Evolutionary conservation across 2,329 filamentous ascomycete genomes (phyloP).

Genomic region (Geosmithia flava): DNA sequence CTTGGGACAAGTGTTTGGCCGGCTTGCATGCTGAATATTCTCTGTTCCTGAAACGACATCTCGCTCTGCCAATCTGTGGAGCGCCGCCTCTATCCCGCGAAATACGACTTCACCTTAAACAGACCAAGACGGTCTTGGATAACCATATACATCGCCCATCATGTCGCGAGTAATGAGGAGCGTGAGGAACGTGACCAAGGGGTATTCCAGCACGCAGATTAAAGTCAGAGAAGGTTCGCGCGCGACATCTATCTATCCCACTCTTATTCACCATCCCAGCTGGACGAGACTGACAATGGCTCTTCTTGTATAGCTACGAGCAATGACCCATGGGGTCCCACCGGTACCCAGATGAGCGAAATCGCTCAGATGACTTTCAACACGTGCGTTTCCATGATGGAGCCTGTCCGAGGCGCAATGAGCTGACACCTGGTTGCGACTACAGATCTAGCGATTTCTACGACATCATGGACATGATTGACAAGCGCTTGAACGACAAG

Average conservation of each 20-base stretch:
- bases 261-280: background rate
- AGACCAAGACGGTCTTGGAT: no score
- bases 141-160: conserved; percentile 14
- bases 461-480: conserved; percentile 99
- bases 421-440: conserved; percentile 1
- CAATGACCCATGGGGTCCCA: conserved; percentile 97
- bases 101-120: background rate
- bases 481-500: conserved; percentile 97
- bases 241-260: background rate
- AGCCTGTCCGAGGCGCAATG: background rate
- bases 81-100: background rate
- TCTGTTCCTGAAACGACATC: background rate
- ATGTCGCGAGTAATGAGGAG: conserved; percentile 98
- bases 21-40: background rate
- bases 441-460: conserved; percentile 88
- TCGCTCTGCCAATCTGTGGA: background rate
- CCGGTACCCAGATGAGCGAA: conserved; percentile 96
- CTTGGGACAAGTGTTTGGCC: background rate
- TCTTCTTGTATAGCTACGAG: conserved; percentile 62
- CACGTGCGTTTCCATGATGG: conserved; percentile 50
- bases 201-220: conserved; percentile 91
- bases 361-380: conserved; percentile 97
- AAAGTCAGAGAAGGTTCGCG: conserved; percentile 90
- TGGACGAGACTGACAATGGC: conserved; percentile 7
- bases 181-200: conserved; percentile 99